Conservation (phyloP, 2,329 filamentous ascomycete genomes). For the Fusarium penzigii region DNA sequence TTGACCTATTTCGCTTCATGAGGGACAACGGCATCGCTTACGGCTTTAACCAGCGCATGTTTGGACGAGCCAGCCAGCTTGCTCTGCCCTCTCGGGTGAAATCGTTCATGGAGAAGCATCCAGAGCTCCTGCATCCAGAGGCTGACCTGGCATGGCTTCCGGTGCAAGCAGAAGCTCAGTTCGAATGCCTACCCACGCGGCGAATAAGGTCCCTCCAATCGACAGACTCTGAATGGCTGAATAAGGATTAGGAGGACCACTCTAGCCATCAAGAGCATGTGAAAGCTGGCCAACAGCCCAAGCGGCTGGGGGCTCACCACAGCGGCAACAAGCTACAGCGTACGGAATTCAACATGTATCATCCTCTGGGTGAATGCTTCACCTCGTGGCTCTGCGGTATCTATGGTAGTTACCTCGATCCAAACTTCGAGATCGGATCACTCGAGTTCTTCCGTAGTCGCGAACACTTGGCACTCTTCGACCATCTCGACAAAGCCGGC, state of each 20-base stretch:
- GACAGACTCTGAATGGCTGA: conserved; percentile 11
- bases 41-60: conserved; percentile 57
- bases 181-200: background rate
- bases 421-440: conserved; percentile 57
- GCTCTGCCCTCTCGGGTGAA: conserved; percentile 48
- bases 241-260: conserved; percentile 24
- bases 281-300: conserved; percentile 18
- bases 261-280: conserved; percentile 13
- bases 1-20: conserved; percentile 87
- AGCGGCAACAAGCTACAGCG: conserved; percentile 6
- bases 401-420: conserved; percentile 52
- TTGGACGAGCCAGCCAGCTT: conserved; percentile 45
- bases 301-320: conserved; percentile 8
- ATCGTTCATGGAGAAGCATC: conserved; percentile 47
- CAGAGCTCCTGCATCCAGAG: conserved; percentile 46
- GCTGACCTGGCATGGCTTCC: conserved; percentile 52
- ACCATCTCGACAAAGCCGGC: conserved; percentile 49
- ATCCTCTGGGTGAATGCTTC: conserved; percentile 32
- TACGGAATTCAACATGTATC: conserved; percentile 4
- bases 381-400: conserved; percentile 38
- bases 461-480: conserved; percentile 49
- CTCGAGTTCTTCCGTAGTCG: conserved; percentile 51
- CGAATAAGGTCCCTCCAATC: too few species aligned
- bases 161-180: conserved; percentile 2
- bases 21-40: conserved; percentile 80